phyloP scores from a whole-genome alignment of 2,329 filamentous ascomycete species.

The Aspergillus ruber region DNA sequence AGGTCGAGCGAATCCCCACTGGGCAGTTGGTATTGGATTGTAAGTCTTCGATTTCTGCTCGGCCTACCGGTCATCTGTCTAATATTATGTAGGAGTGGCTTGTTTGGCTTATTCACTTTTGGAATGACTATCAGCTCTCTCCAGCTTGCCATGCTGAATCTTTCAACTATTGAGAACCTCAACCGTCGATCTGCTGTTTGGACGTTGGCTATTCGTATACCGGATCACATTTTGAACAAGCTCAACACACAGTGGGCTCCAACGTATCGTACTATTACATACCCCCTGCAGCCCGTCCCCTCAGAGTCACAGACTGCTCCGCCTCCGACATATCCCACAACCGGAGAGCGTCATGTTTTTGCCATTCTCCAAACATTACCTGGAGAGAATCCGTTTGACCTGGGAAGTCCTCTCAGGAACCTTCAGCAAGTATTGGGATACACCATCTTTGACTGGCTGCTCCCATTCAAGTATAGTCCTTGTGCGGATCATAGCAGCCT shows the following conservation, averaged over 20 bases:
- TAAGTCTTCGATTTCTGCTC: conserved; percentile 26
- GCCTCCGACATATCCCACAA: conserved; percentile 25
- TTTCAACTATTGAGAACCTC: conserved; percentile 78
- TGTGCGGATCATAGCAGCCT: conserved; percentile 62
- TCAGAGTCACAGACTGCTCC: conserved; percentile 10
- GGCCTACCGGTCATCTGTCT: conserved; percentile 4
- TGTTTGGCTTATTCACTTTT: conserved; percentile 75
- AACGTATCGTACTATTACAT: conserved; percentile 35
- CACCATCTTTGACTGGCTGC: conserved; percentile 66
- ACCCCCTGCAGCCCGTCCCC: conserved; percentile 29
- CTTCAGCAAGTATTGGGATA: conserved; percentile 74
- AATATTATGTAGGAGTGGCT: conserved; percentile 40
- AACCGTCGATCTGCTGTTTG: conserved; percentile 56
- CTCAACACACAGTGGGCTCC: conserved; percentile 27
- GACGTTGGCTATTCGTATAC: conserved; percentile 68
- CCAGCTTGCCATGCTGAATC: conserved; percentile 64
- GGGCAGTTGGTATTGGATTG: conserved; percentile 61
- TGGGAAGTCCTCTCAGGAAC: conserved; percentile 61
- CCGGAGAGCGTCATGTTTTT: conserved; percentile 58
- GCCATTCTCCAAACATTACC: conserved; percentile 67
- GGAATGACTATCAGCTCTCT: conserved; percentile 70
- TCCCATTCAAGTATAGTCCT: conserved; percentile 70
- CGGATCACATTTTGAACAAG: conserved; percentile 35
- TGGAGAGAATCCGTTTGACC: conserved; percentile 80
- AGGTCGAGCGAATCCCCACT: conserved; percentile 49